A percentile compares a stretch with the other conserved stretches of the same genome.
These are phyloP conservation scores for Arctium lappa DNA, from an alignment of 129 eudicot genomes.

Conservation along the genomic window DNA sequence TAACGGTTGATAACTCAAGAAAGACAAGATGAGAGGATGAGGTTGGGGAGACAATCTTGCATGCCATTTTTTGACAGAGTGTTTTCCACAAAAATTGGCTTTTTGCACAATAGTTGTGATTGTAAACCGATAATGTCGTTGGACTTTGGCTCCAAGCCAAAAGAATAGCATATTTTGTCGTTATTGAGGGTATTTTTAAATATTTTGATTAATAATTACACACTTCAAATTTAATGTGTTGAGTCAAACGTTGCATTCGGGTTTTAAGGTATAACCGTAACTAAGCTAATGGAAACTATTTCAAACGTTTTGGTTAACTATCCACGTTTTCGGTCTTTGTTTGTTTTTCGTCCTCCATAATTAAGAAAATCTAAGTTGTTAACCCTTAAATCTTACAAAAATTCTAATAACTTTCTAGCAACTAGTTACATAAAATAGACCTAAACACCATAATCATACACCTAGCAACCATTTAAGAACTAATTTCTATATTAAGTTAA, in stretches of 20 bases:
- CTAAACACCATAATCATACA: neutral
- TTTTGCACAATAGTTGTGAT: neutral
- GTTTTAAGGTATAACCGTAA: neutral
- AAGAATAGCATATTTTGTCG: neutral
- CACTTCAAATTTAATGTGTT: neutral
- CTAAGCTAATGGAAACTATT: neutral
- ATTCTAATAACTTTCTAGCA: too few species aligned
- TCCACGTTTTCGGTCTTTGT: neutral
- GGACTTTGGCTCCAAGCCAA: neutral
- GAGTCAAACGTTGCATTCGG: neutral
- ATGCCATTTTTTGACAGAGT: neutral
- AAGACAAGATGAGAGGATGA: neutral
- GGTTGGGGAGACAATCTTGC: neutral
- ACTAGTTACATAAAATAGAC: neutral
- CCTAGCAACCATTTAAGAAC: neutral
- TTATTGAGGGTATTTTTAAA: neutral
- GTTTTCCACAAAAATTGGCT: neutral
- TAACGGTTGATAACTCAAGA: neutral
- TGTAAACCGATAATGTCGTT: neutral
- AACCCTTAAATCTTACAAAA: neutral
- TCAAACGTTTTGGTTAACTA: neutral
- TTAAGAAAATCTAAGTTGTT: neutral
- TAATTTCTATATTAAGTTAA: neutral
- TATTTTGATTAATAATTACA: neutral
- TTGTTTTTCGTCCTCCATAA: neutral